phyloP scores from a whole-genome alignment of 2,329 filamentous ascomycete genomes.

The Leptographium wingfieldii region DNA sequence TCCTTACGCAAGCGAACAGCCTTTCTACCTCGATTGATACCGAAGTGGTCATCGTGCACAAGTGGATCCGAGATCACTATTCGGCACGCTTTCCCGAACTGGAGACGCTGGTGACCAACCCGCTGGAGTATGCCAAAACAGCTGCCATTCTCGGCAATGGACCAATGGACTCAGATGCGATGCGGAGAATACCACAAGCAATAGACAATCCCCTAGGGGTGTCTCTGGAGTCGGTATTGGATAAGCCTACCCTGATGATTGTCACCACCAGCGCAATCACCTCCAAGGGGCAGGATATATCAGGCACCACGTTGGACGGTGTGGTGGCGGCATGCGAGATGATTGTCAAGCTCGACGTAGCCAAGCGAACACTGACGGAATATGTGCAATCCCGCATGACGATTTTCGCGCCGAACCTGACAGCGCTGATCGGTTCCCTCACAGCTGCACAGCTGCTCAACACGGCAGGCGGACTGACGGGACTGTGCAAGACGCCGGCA shows the following conservation, averaged over 20 bases:
- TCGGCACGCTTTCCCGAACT: constrained; percentile 87
- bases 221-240: constrained; percentile 67
- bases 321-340: constrained; percentile 74
- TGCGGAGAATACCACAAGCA: constrained; percentile 66
- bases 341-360: constrained; percentile 74
- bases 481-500: constrained; percentile 80
- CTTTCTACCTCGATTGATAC: constrained; percentile 87
- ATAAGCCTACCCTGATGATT: constrained; percentile 86
- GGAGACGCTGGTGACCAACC: constrained; percentile 78
- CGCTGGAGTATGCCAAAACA: constrained; percentile 88
- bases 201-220: constrained; percentile 66
- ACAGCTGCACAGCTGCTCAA: constrained; percentile 96
- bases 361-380: constrained; percentile 76
- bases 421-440: constrained; percentile 76
- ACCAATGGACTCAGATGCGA: constrained; percentile 67
- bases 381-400: constrained; percentile 98
- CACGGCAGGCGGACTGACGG: constrained; percentile 76
- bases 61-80: constrained; percentile 93
- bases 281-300: constrained; percentile 68
- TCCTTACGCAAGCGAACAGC: constrained; percentile 78
- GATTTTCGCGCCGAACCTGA: constrained; percentile 88
- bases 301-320: constrained; percentile 57
- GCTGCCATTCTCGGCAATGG: constrained; percentile 89
- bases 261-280: constrained; percentile 91
- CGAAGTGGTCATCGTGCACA: constrained; percentile 87